Base-by-base conservation (phyloP, 108 stramenopile species). In the Cyclotella cryptica region DNA sequence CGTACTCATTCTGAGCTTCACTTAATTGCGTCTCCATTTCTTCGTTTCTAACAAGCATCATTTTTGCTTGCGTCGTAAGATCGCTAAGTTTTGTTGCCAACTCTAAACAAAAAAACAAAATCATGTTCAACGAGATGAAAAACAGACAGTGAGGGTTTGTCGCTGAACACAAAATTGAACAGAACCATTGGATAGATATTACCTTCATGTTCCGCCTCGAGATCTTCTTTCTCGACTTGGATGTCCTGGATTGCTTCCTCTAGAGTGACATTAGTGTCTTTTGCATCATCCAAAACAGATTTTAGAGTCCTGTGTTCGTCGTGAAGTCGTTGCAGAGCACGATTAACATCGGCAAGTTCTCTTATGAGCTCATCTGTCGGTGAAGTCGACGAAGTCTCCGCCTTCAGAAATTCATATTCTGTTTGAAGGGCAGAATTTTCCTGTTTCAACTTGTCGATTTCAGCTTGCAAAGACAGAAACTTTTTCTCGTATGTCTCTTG, bases 11-110 rank as follows among this genome's bases (percentile, higher is more conserved):
- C 35, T 67, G 63, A 27, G 61, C 46, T 47, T 79, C 71, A 26
- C 55, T 55, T 29, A 79, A 22, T 42, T 59, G 64, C 49, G 64
- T 72, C 46, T 79, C 79, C 59, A 79, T 63, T 58, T 72, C 63
- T 61, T 79, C 79, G 41, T 79, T 79, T 27, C 71, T 58, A 15
- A 72, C 26, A 18, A 79, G 71, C 79, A 79, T 79, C 27, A 51
- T 73, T 58, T 79, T 79, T n/a, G 79, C 79, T 66, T 79, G 79
- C 9, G 47, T 43, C 14, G 79, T 79, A n/a, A 71, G 78, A 29
- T 71, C 78, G 54, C 59, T 22, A 18, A 78, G 60, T 21, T 63
- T 63, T 19, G 61, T 19, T 12, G 61, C 61, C 28, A 63, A 35
- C 35, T 63, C 61, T 58, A 14, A 1, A 58, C 12, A 27, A 13